Percentiles rank a stretch among this genome's conserved stretches.
Evolutionary conservation across 306 rosid species (phyloP).

Genomic region (Glycine tomentella): DNA sequence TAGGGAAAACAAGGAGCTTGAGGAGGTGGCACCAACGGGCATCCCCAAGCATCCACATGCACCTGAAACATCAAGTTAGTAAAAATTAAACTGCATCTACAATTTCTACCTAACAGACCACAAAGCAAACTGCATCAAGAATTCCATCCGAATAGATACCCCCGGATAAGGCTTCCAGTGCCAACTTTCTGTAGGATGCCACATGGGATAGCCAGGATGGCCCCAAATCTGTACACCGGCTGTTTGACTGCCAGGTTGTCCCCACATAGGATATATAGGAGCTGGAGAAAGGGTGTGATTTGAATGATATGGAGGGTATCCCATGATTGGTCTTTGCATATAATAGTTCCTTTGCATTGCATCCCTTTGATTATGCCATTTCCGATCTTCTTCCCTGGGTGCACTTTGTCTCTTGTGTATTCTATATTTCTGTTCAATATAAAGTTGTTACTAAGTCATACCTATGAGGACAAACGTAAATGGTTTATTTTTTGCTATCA

Average conservation of each 20-base stretch:
- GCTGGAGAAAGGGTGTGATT: conserved; percentile 59
- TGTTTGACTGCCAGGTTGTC: conserved; percentile 58
- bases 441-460: conserved; percentile 35
- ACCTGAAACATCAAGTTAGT: conserved; percentile 60
- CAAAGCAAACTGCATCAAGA: not conserved
- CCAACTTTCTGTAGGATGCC: conserved; percentile 77
- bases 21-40: conserved; percentile 78
- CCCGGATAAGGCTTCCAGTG: conserved; percentile 72
- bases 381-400: conserved; percentile 74
- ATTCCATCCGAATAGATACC: conserved; percentile 53
- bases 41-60: conserved; percentile 93
- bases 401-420: conserved; percentile 82
- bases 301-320: conserved; percentile 76
- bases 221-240: conserved; percentile 68
- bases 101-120: conserved; percentile 22
- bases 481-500: conserved; percentile 8
- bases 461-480: conserved; percentile 8
- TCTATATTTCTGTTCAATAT: conserved; percentile 76
- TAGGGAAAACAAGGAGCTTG: conserved; percentile 59
- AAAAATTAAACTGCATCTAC: conserved; percentile 31
- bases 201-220: conserved; percentile 64
- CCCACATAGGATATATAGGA: conserved; percentile 81
- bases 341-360: conserved; percentile 62
- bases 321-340: conserved; percentile 77
- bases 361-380: conserved; percentile 71